Evolutionary conservation across 2,329 filamentous ascomycete genomes (phyloP).

Genomic region (Curvularia eragrostidis): DNA sequence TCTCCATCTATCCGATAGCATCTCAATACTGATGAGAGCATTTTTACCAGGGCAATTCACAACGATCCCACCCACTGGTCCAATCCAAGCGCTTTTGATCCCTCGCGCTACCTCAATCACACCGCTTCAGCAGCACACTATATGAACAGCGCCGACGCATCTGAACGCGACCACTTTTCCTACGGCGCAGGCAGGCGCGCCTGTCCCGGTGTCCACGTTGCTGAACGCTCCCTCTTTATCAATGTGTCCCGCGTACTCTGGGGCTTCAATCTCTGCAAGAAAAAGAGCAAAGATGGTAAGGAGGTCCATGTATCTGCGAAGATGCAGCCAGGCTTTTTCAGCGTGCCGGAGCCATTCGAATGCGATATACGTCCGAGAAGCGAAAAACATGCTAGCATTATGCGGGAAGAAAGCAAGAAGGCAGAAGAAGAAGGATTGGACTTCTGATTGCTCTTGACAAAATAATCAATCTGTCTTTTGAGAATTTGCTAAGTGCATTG

Average conservation of each 20-base stretch:
- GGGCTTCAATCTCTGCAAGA: constrained; percentile 44
- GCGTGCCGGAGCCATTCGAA: constrained; percentile 41
- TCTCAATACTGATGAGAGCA: not conserved
- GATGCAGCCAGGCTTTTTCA: constrained; percentile 44
- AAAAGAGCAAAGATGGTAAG: constrained; percentile 31
- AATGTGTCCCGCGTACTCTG: constrained; percentile 46
- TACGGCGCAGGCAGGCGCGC: constrained; percentile 47
- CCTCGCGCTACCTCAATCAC: constrained; percentile 34
- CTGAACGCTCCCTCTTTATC: constrained; percentile 47
- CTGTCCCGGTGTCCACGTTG: constrained; percentile 48
- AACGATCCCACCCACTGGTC: constrained; percentile 35
- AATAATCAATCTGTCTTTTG: not conserved
- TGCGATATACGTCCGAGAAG: constrained; percentile 40
- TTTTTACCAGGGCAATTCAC: constrained; percentile 41
- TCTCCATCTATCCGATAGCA: not conserved
- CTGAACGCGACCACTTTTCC: constrained; percentile 46
- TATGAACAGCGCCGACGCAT: constrained; percentile 40
- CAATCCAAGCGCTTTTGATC: constrained; percentile 43
- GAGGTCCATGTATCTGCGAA: constrained; percentile 33
- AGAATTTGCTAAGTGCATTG: not conserved
- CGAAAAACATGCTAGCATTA: constrained; percentile 32
- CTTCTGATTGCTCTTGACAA: constrained; percentile 10
- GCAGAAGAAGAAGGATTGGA: constrained; percentile 34
- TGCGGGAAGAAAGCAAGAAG: constrained; percentile 27
- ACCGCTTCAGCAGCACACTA: constrained; percentile 40